phyloP scores from a whole-genome alignment of 2,329 filamentous ascomycete species.

The Trichoderma breve region DNA sequence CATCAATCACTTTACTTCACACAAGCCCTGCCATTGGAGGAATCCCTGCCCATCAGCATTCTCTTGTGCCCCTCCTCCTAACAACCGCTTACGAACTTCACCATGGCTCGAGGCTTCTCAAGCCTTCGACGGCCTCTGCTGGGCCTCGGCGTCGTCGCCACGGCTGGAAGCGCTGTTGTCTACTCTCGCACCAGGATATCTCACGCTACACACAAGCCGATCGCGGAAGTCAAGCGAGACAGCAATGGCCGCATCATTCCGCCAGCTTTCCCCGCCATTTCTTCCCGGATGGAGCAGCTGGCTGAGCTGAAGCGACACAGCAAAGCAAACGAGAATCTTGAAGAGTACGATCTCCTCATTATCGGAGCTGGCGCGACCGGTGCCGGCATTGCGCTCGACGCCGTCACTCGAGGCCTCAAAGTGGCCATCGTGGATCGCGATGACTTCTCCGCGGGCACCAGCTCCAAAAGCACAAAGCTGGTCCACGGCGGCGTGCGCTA shows the following conservation, averaged over 20 bases:
- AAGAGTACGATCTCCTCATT: slow-evolving; percentile 72
- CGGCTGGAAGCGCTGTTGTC: slow-evolving; percentile 32
- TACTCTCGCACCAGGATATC: slow-evolving; percentile 33
- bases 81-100: background rate
- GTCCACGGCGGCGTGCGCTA: slow-evolving; percentile 84
- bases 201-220: slow-evolving; percentile 33
- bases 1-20: background rate
- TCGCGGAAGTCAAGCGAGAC: slow-evolving; percentile 38
- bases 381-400: slow-evolving; percentile 77
- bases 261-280: slow-evolving; percentile 37
- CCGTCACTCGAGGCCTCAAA: slow-evolving; percentile 73
- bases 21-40: background rate
- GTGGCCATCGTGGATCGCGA: slow-evolving; percentile 80
- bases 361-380: slow-evolving; percentile 80
- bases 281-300: slow-evolving; percentile 39
- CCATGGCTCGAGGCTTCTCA: slow-evolving; percentile 38
- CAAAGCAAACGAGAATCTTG: slow-evolving; percentile 37
- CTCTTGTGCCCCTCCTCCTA: background rate
- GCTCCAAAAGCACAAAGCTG: slow-evolving; percentile 83
- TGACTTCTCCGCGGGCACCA: slow-evolving; percentile 78
- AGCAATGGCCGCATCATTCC: slow-evolving; percentile 37
- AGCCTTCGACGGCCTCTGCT: slow-evolving; percentile 37
- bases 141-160: slow-evolving; percentile 32
- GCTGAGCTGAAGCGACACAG: slow-evolving; percentile 39
- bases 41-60: background rate